Conservation (phyloP, 202 grass and related monocot species). For the Carex arenaria region DNA sequence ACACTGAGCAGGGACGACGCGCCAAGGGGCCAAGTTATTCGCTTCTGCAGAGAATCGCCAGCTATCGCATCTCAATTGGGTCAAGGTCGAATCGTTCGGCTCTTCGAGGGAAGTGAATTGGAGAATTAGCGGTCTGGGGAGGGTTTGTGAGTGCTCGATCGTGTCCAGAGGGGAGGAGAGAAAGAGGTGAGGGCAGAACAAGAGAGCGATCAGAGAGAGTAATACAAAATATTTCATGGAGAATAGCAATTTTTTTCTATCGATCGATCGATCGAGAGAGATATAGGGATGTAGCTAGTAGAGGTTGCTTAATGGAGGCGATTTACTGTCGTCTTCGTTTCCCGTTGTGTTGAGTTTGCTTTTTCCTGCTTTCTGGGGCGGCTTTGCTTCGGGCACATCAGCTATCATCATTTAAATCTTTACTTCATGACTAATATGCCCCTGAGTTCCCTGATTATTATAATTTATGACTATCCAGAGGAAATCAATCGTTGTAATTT, state of each 20-base stretch:
- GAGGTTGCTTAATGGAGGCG: constrained; percentile 9
- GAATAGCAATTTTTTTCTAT: no score
- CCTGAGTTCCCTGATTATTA: no score
- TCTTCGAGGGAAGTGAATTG: neutral
- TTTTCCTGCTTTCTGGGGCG: no score
- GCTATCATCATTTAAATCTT: no score
- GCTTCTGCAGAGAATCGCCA: constrained; percentile 62
- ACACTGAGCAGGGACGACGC: constrained; percentile 31
- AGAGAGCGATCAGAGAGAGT: neutral
- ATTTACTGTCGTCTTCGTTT: constrained; percentile 2
- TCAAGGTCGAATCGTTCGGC: neutral
- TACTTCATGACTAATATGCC: no score
- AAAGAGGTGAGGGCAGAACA: neutral
- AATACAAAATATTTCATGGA: constrained; percentile 7
- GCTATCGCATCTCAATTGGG: constrained; percentile 45
- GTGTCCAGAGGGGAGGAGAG: neutral
- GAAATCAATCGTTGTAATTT: no score
- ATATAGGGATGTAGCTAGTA: neutral
- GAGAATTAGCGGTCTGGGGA: constrained; percentile 35
- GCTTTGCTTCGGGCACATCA: no score
- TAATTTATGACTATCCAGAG: no score
- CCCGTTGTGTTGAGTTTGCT: neutral
- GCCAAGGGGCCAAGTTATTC: constrained; percentile 54
- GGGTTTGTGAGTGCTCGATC: constrained; percentile 2
- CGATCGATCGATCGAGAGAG: no score